These are phyloP conservation scores for Vachellia pachyceras DNA, from an alignment of 306 rosid genomes.

Conservation along the genomic window DNA sequence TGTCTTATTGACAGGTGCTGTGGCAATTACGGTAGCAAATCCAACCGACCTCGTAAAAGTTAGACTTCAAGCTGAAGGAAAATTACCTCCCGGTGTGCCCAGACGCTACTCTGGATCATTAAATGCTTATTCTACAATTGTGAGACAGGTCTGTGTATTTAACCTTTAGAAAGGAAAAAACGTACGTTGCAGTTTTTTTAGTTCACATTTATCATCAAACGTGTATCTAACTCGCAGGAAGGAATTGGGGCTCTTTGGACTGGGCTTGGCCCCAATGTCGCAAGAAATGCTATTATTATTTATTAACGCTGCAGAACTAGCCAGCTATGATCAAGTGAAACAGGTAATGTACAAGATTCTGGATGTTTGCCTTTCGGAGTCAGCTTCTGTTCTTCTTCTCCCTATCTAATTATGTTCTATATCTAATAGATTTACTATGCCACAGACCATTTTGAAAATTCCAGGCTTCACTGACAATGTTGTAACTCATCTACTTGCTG, in stretches of 20 bases:
- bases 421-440: constrained; percentile 8
- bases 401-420: neutral
- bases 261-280: constrained; percentile 92
- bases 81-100: constrained; percentile 83
- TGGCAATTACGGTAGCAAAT: constrained; percentile 83
- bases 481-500: constrained; percentile 86
- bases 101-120: constrained; percentile 93
- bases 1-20: constrained; percentile 65
- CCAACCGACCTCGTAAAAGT: constrained; percentile 98
- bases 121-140: constrained; percentile 92
- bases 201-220: constrained; percentile 28
- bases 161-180: constrained; percentile 28
- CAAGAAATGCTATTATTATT: constrained; percentile 93
- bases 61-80: constrained; percentile 97
- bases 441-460: constrained; percentile 92
- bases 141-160: constrained; percentile 67
- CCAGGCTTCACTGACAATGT: constrained; percentile 94
- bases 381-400: neutral
- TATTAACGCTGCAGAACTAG: constrained; percentile 97
- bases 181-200: neutral
- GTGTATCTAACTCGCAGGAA: constrained; percentile 57
- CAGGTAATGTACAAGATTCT: constrained; percentile 48
- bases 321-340: constrained; percentile 98
- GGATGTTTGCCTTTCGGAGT: constrained; percentile 28
- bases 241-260: constrained; percentile 96